Evolutionary conservation across 306 rosid genomes (phyloP), one percentile per base, ranked within the genome.

Genomic region (Lablab purpureus): DNA sequence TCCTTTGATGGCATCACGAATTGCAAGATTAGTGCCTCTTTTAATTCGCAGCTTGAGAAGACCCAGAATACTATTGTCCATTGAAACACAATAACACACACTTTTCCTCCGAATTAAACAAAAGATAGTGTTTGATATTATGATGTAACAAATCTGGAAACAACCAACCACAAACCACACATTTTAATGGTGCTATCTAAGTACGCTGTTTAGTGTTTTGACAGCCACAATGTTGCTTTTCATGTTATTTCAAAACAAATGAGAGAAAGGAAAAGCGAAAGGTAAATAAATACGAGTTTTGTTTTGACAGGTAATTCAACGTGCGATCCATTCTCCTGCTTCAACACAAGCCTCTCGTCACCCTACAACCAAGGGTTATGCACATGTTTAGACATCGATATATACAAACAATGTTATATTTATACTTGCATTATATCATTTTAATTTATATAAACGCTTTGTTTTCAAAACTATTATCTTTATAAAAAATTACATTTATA

Each of bases 1-100:
- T 8, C 37, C n/a, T 28, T 63, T 63, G 17, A 30, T 30, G 32
- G 87, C 37, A 71, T 95, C 99, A 1, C 97, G 95, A 63, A 89
- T 77, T 2, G 95, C 95, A 1, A 95, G 93, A 78, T 93, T 75
- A 40, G 73, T 71, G 0, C 99, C 99, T 77, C 81, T 80, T 58
- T 58, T 71, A 28, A 95, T 76, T 6, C 95, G 87, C 84, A 95
- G 70, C 65, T 87, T 84, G 41, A 94, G 91, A 86, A 92, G 95
- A 43, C 98, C 97, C 70, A 89, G 45, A 22, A 86, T 11, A 77
- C 15, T 54, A 70, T 13, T 59, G 12, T 79, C 86, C 95, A 87
- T 91, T 15, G 27, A 43, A 52, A 32, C 67, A 47, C 74, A 12
- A 43, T 3, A 37, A 37, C 1, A 36, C 41, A 36, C 10, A 36